Evolutionary conservation across 2,329 filamentous ascomycete species (phyloP).

Genomic region (Colletotrichum sp.): DNA sequence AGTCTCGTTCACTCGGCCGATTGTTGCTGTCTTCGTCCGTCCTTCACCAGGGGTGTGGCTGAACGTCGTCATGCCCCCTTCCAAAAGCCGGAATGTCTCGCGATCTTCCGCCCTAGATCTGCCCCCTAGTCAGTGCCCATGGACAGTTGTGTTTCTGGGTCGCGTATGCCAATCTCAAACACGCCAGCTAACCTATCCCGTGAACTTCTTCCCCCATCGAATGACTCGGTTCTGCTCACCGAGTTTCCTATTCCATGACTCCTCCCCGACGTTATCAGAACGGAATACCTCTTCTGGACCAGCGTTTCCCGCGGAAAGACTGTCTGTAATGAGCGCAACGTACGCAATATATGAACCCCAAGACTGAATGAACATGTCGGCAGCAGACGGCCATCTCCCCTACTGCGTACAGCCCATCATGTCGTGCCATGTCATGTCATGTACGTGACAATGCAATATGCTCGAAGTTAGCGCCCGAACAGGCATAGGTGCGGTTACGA

Average conservation of each 20-base stretch:
- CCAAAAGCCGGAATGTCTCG: neutral
- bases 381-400: neutral
- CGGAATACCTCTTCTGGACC: neutral
- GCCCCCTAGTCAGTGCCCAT: neutral
- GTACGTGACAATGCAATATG: neutral
- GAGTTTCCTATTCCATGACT: neutral
- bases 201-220: neutral
- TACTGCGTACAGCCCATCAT: neutral
- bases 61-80: neutral
- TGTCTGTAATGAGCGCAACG: neutral
- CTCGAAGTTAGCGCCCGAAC: neutral
- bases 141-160: neutral
- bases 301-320: neutral
- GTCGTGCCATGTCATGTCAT: neutral
- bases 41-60: neutral
- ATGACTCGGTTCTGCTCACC: neutral
- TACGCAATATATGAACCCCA: neutral
- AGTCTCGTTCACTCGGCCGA: neutral
- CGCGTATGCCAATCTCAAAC: neutral
- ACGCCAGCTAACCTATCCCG: neutral
- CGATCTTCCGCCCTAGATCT: neutral
- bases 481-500: neutral
- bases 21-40: neutral
- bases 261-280: neutral
- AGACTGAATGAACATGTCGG: neutral